Evolutionary conservation across 768 basidiomycete species (phyloP), one percentile per base, ranked within the genome.

Genomic region (Lactifluus pinguis): DNA sequence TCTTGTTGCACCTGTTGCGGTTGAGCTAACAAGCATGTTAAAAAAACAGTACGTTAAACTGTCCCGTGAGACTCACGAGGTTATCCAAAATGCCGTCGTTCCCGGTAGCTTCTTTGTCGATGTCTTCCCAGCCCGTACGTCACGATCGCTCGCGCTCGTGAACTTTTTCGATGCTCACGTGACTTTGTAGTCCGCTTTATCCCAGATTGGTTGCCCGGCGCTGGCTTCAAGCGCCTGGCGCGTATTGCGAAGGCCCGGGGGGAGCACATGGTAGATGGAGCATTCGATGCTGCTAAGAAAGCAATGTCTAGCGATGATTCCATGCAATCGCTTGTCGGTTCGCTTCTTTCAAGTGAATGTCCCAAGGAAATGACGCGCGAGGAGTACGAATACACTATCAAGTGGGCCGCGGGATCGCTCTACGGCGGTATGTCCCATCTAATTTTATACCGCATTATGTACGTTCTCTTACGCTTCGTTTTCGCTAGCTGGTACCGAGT

Each of bases 161-260:
- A n/a, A n/a, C n/a, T n/a, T n/a, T n/a, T n/a, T 25, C 10, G 13
- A 13, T 41, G 30, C 51, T 57, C 56, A 57, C 56, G 64, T 59
- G 64, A 52, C 30, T 6, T 10, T 14, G 3, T 15, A 65, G 65
- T 66, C 34, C 62, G 63, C 6, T 66, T 57, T 25, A 32, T 66
- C 15, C 65, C 65, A 0, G 57, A 63, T 1, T 66, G 65, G 65
- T 60, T 64, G 63, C 65, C 65, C 2, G 65, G 65, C 13, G 65
- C 65, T 1, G 62, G 65, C 13, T 66, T 66, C 53, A 64, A 66
- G 44, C 62, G 63, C 19, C 65, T 65, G n/a, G 65, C 65, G 17
- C 54, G 55, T 9, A n/a, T 52, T 21, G 59, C 58, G 4, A 59
- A 53, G 45, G 54, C 69, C 38, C 62, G 62, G 45, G 57, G 63